Percentiles rank a stretch among this genome's conserved stretches.
Evolutionary conservation across 2,329 filamentous ascomycete genomes (phyloP).

Genomic region (Trichoderma semiorbis): DNA sequence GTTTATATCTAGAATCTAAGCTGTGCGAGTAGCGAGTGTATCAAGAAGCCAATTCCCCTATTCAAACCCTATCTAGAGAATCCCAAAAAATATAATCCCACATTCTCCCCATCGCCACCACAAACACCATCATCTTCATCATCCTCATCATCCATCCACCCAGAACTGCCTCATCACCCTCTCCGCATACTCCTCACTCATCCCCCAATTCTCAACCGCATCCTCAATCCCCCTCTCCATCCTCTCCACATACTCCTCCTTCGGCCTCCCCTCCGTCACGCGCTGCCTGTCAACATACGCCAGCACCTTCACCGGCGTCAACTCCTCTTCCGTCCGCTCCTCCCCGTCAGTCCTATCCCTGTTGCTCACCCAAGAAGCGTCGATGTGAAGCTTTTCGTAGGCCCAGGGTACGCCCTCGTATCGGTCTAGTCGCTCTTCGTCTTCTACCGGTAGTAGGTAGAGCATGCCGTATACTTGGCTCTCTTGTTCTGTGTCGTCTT

Average conservation of each 20-base stretch:
- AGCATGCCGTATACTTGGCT: slow-evolving; percentile 55
- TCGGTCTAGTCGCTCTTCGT: slow-evolving; percentile 51
- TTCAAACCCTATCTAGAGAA: background rate
- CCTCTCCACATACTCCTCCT: slow-evolving; percentile 56
- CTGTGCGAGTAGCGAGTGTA: background rate
- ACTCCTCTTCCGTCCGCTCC: slow-evolving; percentile 4
- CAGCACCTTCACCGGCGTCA: slow-evolving; percentile 39
- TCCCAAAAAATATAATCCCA: no score
- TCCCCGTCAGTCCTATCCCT: background rate
- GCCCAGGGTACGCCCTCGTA: slow-evolving; percentile 62
- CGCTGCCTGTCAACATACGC: slow-evolving; percentile 57
- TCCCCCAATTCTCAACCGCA: slow-evolving; percentile 48
- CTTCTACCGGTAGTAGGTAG: slow-evolving; percentile 47
- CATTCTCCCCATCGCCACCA: background rate
- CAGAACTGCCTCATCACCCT: slow-evolving; percentile 50
- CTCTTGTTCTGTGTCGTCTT: slow-evolving; percentile 1
- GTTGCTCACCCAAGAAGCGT: slow-evolving; percentile 28
- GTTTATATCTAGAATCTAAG: background rate
- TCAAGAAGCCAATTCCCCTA: background rate
- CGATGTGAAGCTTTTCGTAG: slow-evolving; percentile 51
- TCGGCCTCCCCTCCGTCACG: slow-evolving; percentile 38
- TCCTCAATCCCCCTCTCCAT: slow-evolving; percentile 64
- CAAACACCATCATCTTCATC: no score
- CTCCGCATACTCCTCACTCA: slow-evolving; percentile 55
- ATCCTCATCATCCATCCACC: background rate